Base-by-base conservation (phyloP, 805 yeast species). In the Spathaspora girioi region DNA sequence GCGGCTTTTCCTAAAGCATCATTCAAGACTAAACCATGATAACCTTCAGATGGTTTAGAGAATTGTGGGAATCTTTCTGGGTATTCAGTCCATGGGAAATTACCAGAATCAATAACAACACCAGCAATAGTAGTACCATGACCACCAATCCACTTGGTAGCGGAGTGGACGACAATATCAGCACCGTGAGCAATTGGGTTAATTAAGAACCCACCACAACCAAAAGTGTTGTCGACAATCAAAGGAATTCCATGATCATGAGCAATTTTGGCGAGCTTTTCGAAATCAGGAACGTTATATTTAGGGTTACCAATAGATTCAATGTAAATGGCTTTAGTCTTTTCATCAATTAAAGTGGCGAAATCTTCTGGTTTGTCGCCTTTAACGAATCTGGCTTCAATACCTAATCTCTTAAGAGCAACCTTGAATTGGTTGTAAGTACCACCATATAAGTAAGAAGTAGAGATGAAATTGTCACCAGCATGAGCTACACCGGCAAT, bases 121-220 rank as follows among this genome's bases (percentile, higher is more conserved):
- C 98, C 98, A 49, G 87, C 97, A 69, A 92, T 85, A 43, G 97
- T 89, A 51, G 88, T 90, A 66, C 98, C 97, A 66, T 92, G 97
- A 53, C 97, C 98, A 56, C 96, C 96, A 59, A 92, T 92, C 97
- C 97, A 93, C 71, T 92, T 92, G 53, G 98, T 92, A 50, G 97
- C 97, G 54, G 97, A 91, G 70, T 92, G 97, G 18, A 87, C 87
- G 32, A 93, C 87, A 58, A 92, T 86, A 67, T 92, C 97, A 45
- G 90, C 97, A 58, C 97, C 97, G 63, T 81, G 87, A 55, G 87
- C 87, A 59, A 92, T 71, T 55, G 98, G 98, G 58, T 80, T 83
- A 54, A 89, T 81, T 61, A 88, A 81, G 76, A 73, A 91, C 47
- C 97, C 97, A 70, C 96, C 97, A 43, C 97, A 97, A 66, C 97